Percentiles rank a stretch among this genome's conserved stretches.
Conservation (phyloP, 1,284 basidiomycete species). For the Cutaneotrichosporon curvatum region DNA sequence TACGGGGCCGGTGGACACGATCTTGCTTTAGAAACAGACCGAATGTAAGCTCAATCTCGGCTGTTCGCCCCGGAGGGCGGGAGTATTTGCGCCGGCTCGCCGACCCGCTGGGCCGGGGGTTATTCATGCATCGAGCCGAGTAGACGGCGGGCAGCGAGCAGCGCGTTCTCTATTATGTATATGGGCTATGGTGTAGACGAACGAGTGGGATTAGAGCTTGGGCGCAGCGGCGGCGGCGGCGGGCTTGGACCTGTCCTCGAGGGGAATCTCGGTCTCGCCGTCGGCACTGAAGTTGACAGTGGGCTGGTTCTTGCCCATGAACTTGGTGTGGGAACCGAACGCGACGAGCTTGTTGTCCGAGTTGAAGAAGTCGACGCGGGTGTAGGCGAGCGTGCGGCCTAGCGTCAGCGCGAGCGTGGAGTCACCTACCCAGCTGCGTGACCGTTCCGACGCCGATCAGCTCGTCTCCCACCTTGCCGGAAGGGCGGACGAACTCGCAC, state of each 20-base stretch:
- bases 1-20: background rate
- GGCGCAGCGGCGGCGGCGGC: too few relatives aligned
- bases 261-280: constrained; percentile 30
- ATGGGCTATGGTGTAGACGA: background rate
- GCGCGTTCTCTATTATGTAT: too few relatives aligned
- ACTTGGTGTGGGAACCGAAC: constrained; percentile 44
- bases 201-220: too few relatives aligned
- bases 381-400: constrained; percentile 38
- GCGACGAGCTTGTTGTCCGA: constrained; percentile 39
- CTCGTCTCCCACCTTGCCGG: constrained; percentile 32
- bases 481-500: constrained; percentile 44
- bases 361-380: constrained; percentile 37
- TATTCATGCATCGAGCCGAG: background rate
- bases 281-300: constrained; percentile 27
- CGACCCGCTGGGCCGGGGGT: too few relatives aligned
- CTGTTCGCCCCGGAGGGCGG: background rate
- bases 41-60: background rate
- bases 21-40: background rate
- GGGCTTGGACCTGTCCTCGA: constrained; percentile 8
- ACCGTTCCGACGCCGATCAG: constrained; percentile 38
- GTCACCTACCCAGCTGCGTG: constrained; percentile 35
- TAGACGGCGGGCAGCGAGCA: too few relatives aligned
- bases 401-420: background rate
- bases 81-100: too few relatives aligned
- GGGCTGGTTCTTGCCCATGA: constrained; percentile 31